Evolutionary conservation across 768 basidiomycete species (phyloP).

Genomic region (Lentinula lateritia): DNA sequence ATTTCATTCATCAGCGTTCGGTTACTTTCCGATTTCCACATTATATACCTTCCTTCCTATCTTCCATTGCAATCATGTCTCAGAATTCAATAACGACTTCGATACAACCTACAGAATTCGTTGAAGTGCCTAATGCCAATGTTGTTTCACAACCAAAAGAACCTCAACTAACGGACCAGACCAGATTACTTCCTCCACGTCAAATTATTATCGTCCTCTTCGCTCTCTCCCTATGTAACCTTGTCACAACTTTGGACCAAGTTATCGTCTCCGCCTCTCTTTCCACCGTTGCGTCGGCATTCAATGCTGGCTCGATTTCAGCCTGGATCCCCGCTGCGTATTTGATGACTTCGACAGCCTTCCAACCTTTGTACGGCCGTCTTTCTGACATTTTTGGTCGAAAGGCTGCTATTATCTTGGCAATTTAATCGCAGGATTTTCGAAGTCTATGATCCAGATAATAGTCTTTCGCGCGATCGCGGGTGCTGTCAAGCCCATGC

Average conservation of each 20-base stretch:
- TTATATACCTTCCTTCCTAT: neutral
- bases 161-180: conserved; percentile 58
- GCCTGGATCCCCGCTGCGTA: conserved; percentile 76
- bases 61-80: neutral
- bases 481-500: too few relatives aligned
- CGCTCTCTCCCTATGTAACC: conserved; percentile 54
- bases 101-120: neutral
- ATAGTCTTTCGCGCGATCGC: conserved; percentile 67
- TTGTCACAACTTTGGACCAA: conserved; percentile 61
- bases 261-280: conserved; percentile 56
- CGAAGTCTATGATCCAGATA: conserved; percentile 56
- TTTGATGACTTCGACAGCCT: conserved; percentile 53
- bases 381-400: conserved; percentile 66
- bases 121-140: neutral
- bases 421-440: conserved; percentile 58
- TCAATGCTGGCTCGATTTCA: conserved; percentile 55
- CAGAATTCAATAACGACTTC: neutral
- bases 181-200: conserved; percentile 63
- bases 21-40: too few relatives aligned
- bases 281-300: conserved; percentile 63
- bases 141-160: neutral
- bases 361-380: conserved; percentile 57
- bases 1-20: too few relatives aligned
- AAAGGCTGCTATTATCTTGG: conserved; percentile 47
- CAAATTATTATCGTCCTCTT: conserved; percentile 59